phyloP scores from a whole-genome alignment of 768 basidiomycete species.

The Gloeostereum incarnatum region DNA sequence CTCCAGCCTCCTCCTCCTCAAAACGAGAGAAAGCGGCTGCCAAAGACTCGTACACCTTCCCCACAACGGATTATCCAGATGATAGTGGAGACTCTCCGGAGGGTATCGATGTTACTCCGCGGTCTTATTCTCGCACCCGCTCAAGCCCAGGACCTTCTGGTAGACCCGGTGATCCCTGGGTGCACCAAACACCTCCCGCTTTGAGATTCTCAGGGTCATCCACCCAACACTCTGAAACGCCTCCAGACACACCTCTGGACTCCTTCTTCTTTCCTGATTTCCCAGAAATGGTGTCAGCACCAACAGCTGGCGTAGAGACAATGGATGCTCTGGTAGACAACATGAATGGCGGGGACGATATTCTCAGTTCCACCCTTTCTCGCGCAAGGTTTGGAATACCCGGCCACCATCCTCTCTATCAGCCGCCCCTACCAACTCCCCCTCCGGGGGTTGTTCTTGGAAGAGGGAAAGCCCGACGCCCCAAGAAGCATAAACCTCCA shows the following conservation, averaged over 20 bases:
- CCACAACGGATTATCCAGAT: conserved; percentile 24
- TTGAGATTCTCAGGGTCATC: conserved; percentile 62
- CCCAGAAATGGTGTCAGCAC: conserved; percentile 67
- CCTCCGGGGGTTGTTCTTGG: conserved; percentile 75
- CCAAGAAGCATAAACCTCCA: conserved; percentile 19
- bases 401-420: conserved; percentile 66
- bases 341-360: conserved; percentile 72
- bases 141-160: conserved; percentile 53
- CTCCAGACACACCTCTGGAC: conserved; percentile 63
- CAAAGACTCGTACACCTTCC: conserved; percentile 29
- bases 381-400: conserved; percentile 48
- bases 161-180: conserved; percentile 26
- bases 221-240: conserved; percentile 58
- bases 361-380: conserved; percentile 32
- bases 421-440: conserved; percentile 76
- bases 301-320: conserved; percentile 70
- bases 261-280: conserved; percentile 38
- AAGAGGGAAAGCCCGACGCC: conserved; percentile 26
- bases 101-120: too few species aligned
- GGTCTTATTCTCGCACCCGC: conserved; percentile 33
- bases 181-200: conserved; percentile 32
- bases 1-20: conserved; percentile 9
- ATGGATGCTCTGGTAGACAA: conserved; percentile 87
- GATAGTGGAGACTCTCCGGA: conserved; percentile 13
- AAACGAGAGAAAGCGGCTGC: conserved; percentile 15